Base-by-base conservation (phyloP, 352 stramenopile genomes). In the Pythium brassicae region DNA sequence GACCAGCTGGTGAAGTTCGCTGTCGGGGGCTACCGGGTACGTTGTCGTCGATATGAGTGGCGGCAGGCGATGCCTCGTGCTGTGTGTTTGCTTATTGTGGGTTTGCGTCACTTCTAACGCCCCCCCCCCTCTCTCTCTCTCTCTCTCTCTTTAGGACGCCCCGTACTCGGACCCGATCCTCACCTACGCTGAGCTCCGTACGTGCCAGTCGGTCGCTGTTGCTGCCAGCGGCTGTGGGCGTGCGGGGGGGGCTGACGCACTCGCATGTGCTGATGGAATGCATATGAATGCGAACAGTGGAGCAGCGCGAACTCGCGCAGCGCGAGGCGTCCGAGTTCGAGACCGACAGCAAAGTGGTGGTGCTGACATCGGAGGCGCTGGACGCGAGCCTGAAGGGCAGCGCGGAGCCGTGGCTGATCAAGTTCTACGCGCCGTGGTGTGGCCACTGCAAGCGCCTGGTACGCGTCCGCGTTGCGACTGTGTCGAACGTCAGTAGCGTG, bases 341-440 rank as follows among this genome's bases (percentile, higher is more conserved):
- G 45, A 56, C 55, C 14, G 70, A 71, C 43, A 82, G 70, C 27
- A 59, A 63, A 10, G 77, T 89, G 20, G 78, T 84, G 47, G 55
- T 61, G 20, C 66, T 86, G 35, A 77, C 68, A 3, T 83, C 77
- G 12, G 54, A 62, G 9, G 63, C 53, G n/a, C 83, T 89, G 20
- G 77, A 88, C n/a, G 56, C 71, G 19, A 59, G 83, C 43, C 11
- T 92, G 35, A 77, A 88, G 35, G 50, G 74, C 7, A 64, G 78
- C 60, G 79, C 82, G 53, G 55, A 82, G 11, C 67, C 78, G 43
- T 92, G 77, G 78, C 64, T 94, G 44, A 79, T 94, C 59, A 92
- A 92, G 66, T 92, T 92, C 55, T 90, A 90, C 56, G 79, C 81
- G n/a, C 80, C 80, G 3, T 92, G 81, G 81, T 92, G 81, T 42